Evolutionary conservation across 2,329 filamentous ascomycete species (phyloP), one percentile per base, ranked within the genome.

Genomic region (Torrubiella hemipterigena): DNA sequence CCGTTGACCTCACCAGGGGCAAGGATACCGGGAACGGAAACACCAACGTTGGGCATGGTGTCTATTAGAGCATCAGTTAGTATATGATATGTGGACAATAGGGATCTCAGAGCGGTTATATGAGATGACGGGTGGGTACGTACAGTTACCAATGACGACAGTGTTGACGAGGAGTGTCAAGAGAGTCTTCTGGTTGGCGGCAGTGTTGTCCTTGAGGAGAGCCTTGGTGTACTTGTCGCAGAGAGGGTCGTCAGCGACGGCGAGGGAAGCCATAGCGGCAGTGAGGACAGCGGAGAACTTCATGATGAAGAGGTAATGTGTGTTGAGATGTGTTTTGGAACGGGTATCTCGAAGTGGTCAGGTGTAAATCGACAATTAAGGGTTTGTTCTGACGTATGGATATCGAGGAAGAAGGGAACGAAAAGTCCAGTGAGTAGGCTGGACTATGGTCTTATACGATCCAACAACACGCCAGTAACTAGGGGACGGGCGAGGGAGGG

Each of bases 171-270:
- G 49, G 2, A 70, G 53, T 3, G 64, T 71, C 43, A 77, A 42
- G 3, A 77, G 55, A 1, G 59, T 65, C 32, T 59, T 52, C 48
- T 78, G 72, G 47, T 73, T 76, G 18, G 56, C 61, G 13, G 67
- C 66, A 22, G 65, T 75, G 55, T 75, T 77, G 23, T 71, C 57
- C 48, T 60, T 67, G 32, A 76, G 56, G 9, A 76, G 49, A n/a
- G 65, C 63, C 4, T 58, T 70, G 20, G 72, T 75, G 52, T 77
- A 77, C 51, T 74, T 73, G 54, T 77, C 72, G 51, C 73, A 77
- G 42, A 77, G 67, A 36, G 67, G 62, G 42, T 67, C 59, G 10
- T 32, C 61, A 29, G 38, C 44, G 18, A 35, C 42, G 8, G 38
- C 35, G 5, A 34, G 33, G 24, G 33, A 39, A 9, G 44, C 44